Base-by-base conservation (phyloP, 2,329 filamentous ascomycete species). In the Xylariaceae sp. region DNA sequence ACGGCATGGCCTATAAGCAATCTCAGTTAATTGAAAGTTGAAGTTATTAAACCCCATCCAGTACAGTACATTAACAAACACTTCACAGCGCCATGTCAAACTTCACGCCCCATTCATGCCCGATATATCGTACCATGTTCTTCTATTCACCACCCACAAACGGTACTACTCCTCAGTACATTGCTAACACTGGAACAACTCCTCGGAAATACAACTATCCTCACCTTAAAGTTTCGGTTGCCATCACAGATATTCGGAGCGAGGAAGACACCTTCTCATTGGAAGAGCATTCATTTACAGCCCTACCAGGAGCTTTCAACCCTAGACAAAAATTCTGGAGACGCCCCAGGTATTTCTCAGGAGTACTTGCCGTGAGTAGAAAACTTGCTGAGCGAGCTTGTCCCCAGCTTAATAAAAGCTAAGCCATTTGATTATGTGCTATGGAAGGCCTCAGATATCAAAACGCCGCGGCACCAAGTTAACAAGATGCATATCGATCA, bases 401-500 rank as follows among this genome's bases (percentile, higher is more conserved):
- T 44, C 19, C 42, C 42, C 7, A 8, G 17, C 5, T 6, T 20
- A 19, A 7, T 6, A 20, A n/a, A 25, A 17, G 38, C 33, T 11
- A 37, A 16, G 5, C 11, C 21, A 20, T 46, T 46, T 17, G 34
- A 46, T 38, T 46, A 37, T 6, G 19, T n/a, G 2, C 6, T 37
- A 23, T 22, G 44, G n/a, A 46, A 41, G 19, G 38, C 38, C 10
- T 46, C 44, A 5, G 11, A 5, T 2, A 12, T 19, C n/a, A 46
- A 46, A 22, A 46, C 38, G 11, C 12, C 38, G 2, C 8, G 5
- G 6, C 34, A 38, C 3, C 44, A 46, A 33, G 38, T 46, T 11
- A 22, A 46, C 37, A 46, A 46, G 32, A 33, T 46, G 6, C 38
- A 46, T 16, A 33, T 46, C 32, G 44, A 46, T 16, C 44, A 46